phyloP scores from a whole-genome alignment of 495 filamentous ascomycete genomes.

The Rusavskia elegans region DNA sequence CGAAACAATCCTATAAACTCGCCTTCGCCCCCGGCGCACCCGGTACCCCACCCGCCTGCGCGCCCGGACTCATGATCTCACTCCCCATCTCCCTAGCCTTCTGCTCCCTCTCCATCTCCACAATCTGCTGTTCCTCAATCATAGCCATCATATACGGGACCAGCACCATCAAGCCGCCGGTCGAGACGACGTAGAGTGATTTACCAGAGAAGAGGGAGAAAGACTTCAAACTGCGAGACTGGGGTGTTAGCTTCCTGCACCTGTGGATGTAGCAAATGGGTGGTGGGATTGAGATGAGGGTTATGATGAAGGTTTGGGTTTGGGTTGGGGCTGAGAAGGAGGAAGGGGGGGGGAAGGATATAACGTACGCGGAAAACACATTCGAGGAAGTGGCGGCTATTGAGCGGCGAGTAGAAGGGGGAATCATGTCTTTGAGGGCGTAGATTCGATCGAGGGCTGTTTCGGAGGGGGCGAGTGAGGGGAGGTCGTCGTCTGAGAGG shows the following conservation, averaged over 20 bases:
- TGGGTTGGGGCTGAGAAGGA: too few relatives aligned
- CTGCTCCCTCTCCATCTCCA: constrained; percentile 95
- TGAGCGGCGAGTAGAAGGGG: constrained; percentile 60
- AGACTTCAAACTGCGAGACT: constrained; percentile 35
- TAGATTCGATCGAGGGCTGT: constrained; percentile 25
- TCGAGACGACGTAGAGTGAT: constrained; percentile 73
- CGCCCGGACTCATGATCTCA: constrained; percentile 29
- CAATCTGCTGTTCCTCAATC: constrained; percentile 85
- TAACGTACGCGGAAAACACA: neutral
- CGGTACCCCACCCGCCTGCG: neutral
- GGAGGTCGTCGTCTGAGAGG: constrained; percentile 41
- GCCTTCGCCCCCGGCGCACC: constrained; percentile 4
- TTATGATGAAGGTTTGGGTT: too few relatives aligned
- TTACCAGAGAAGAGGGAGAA: constrained; percentile 59
- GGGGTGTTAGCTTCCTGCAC: neutral
- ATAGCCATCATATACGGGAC: constrained; percentile 87
- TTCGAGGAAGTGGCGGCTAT: constrained; percentile 42
- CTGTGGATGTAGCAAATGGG: too few relatives aligned
- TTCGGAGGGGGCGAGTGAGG: constrained; percentile 16
- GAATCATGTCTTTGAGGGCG: constrained; percentile 84
- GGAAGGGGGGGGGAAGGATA: neutral
- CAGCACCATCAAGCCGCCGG: constrained; percentile 72
- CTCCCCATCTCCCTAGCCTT: constrained; percentile 71
- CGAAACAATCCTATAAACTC: neutral
- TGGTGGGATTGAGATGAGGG: constrained; percentile 22